Conservation (phyloP, 2,329 filamentous ascomycete species). For the Lasiodiplodia citricola region DNA sequence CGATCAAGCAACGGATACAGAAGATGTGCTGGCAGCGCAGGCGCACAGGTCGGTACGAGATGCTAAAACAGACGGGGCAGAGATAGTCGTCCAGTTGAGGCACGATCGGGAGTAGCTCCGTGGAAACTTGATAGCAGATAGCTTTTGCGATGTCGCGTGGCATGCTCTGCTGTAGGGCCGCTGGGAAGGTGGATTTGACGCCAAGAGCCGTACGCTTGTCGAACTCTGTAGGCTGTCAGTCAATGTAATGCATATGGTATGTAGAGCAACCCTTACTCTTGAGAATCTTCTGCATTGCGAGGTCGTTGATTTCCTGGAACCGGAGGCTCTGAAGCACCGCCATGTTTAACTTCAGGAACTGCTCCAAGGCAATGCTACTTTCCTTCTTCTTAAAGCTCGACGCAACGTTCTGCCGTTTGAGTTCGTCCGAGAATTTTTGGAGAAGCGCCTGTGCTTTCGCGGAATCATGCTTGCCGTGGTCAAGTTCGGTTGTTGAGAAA, state of each 20-base stretch:
- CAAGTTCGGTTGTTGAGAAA: constrained; percentile 76
- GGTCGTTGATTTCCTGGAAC: constrained; percentile 83
- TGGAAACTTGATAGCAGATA: constrained; percentile 75
- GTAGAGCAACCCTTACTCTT: constrained; percentile 65
- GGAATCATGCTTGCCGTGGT: constrained; percentile 71
- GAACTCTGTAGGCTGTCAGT: constrained; percentile 64
- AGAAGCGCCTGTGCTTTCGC: constrained; percentile 70
- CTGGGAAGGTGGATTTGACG: constrained; percentile 67
- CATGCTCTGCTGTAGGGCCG: constrained; percentile 63
- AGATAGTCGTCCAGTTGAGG: constrained; percentile 85
- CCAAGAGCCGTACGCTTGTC: constrained; percentile 82
- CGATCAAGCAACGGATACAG: constrained; percentile 82
- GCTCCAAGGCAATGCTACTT: constrained; percentile 67
- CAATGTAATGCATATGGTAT: background rate
- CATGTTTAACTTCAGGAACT: constrained; percentile 75
- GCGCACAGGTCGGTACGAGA: constrained; percentile 82
- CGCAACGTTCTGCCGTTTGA: constrained; percentile 62
- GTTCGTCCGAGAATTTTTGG: constrained; percentile 72
- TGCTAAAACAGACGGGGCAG: constrained; percentile 78
- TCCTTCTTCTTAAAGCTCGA: constrained; percentile 67
- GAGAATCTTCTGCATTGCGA: constrained; percentile 79
- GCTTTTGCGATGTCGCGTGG: constrained; percentile 73
- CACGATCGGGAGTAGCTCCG: constrained; percentile 73
- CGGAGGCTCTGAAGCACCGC: constrained; percentile 78
- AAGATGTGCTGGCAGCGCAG: constrained; percentile 78